Base-by-base conservation (phyloP, 2,329 filamentous ascomycete species). In the Lasiodiplodia sp. region DNA sequence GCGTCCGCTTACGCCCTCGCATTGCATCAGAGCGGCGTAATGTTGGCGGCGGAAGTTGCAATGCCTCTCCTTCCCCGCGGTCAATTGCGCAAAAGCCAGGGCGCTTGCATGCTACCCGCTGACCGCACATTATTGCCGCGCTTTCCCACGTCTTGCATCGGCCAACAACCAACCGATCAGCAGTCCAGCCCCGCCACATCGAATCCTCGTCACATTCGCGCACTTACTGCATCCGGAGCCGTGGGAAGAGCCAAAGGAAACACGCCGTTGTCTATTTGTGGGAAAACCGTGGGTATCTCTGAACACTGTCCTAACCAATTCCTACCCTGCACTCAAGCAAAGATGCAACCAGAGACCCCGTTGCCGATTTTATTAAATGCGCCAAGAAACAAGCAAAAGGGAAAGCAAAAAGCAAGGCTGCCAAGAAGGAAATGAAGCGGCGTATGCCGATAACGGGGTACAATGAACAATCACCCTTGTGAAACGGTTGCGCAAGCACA, bases 241-340 rank as follows among this genome's bases (percentile, higher is more conserved):
- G 18, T 63, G 18, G 12, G 44, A 38, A 21, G 12, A 52, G 60
- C 60, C 60, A 64, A 64, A 31, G 47, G 52, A 64, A 64, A 37
- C 60, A 38, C 60, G 28, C 40, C 40, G 51, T 52, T 64, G 37
- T 64, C 60, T 52, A 52, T 64, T 49, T 64, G 37, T 14, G 44
- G 31, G 60, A 64, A 64, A 63, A 52, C 60, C 60, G 60, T 64
- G 60, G 60, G 60, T 64, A 64, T 64, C 60, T 64, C 47, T 64
- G 60, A 64, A 64, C 60, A n/a, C 60, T 51, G 60, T 47, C 60
- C 44, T 28, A 31, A 52, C 60, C 60, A 64, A 52, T 38, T 34
- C 60, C 40, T 10, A 21, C 28, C 44, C 25, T 28, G 23, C 52
- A n/a, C 25, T 34, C 23, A 16, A 40, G 40, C 25, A 34, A 49